Base-by-base conservation (phyloP, 306 rosid species). In the Carpinus viminea region DNA sequence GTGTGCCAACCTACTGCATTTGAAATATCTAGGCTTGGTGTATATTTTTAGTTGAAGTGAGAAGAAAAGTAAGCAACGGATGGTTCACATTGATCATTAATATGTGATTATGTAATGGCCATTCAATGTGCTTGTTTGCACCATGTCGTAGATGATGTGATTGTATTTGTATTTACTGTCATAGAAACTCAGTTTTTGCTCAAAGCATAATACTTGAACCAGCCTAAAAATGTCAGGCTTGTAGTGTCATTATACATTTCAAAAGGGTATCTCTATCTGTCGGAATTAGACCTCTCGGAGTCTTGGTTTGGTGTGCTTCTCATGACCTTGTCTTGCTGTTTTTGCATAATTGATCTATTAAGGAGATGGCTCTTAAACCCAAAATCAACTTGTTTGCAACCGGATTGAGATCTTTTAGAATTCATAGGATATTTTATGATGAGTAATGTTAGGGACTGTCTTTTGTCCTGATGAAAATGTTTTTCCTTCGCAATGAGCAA, bases 1-100 rank as follows among this genome's bases (percentile, higher is more conserved):
- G 71, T 50, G 70, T 75, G 81, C 96, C 98, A 47, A 74, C 93
- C 4, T 92, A 89, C 84, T 95, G 98, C 90, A 85, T 86, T 72
- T 92, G 90, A 94, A 84, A 61, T 55, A 41, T 24, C 66, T 53
- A 59, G 79, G 78, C 68, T 52, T 74, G 34, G 64, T 83, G 74
- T 28, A 12, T 70, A 80, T 75, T 59, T 2, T 3, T 71, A 26
- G 84, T 62, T 41, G 68, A 53, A 77, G 77, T 81, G 21, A 9
- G 72, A 62, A 72, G 41, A 72, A 72, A 82, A 77, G 51, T 70
- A 41, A 28, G 38, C 60, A 78, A 15, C 70, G 18, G 7, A 76
- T 72, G 53, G 34, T 52, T 31, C 54, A 15, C 17, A 20, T 45
- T 68, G 50, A 62, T 74, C 64, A 53, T n/a, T 36, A 38, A 64